phyloP scores from a whole-genome alignment of 2,329 filamentous ascomycete genomes.

The Raffaelea albimanens region DNA sequence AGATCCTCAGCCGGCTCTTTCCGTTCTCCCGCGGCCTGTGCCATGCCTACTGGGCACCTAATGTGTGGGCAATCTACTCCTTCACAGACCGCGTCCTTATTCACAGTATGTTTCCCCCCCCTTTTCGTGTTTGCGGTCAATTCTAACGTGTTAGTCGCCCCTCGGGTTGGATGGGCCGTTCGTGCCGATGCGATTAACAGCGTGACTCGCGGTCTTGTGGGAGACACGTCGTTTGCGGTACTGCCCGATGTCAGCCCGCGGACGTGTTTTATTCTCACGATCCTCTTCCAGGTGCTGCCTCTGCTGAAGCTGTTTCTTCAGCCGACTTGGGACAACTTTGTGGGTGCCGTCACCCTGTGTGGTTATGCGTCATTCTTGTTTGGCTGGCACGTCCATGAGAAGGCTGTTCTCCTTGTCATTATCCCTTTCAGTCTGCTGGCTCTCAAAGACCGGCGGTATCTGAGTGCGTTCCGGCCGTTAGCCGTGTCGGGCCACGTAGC shows the following conservation, averaged over 20 bases:
- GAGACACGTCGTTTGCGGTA: conserved; percentile 88
- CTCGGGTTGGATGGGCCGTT: conserved; percentile 65
- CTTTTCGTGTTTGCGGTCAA: conserved; percentile 5
- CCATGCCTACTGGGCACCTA: conserved; percentile 97
- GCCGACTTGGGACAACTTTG: conserved; percentile 81
- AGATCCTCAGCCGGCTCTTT: conserved; percentile 77
- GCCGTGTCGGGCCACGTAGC: conserved; percentile 93
- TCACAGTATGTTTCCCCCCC: conserved; percentile 55
- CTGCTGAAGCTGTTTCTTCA: conserved; percentile 72
- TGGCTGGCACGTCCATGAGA: conserved; percentile 98
- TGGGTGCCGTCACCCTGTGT: conserved; percentile 83
- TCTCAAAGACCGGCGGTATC: conserved; percentile 78
- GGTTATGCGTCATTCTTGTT: conserved; percentile 96
- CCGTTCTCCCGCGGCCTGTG: conserved; percentile 90
- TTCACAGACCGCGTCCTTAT: conserved; percentile 81
- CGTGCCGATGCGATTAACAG: conserved; percentile 70
- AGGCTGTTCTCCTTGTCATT: conserved; percentile 87
- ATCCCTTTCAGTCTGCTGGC: conserved; percentile 92
- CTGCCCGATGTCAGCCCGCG: conserved; percentile 77
- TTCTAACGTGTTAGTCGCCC: conserved; percentile 57
- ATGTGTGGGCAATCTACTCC: conserved; percentile 94
- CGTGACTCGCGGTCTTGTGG: conserved; percentile 85
- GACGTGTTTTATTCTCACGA: conserved; percentile 71
- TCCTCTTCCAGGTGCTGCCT: conserved; percentile 71
- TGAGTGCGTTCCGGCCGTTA: conserved; percentile 83